Percentiles rank a stretch among this genome's conserved stretches.
phyloP scores from a whole-genome alignment of 768 basidiomycete genomes.

The Lentinus tigrinus region DNA sequence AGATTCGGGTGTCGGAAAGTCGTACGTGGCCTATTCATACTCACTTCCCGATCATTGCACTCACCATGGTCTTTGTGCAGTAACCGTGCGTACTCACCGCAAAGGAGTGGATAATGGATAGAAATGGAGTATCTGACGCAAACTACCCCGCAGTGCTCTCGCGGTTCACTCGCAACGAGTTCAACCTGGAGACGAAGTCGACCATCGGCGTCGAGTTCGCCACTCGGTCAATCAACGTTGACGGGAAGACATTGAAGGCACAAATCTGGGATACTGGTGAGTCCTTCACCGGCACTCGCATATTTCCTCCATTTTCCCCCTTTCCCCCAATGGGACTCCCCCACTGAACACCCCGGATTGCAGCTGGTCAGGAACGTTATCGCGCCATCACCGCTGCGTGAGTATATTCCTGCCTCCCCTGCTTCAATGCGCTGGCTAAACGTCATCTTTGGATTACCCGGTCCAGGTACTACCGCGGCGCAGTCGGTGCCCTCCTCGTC shows the following conservation, averaged over 20 bases:
- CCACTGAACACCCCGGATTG: background rate
- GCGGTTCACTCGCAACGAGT: constrained; percentile 99
- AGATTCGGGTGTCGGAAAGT: constrained; percentile 99
- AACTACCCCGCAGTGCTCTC: constrained; percentile 74
- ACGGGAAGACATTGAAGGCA: constrained; percentile 95
- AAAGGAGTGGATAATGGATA: background rate
- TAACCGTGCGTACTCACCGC: constrained; percentile 51
- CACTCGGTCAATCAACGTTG: constrained; percentile 92
- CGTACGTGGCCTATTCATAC: constrained; percentile 59
- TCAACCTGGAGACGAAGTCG: constrained; percentile 98
- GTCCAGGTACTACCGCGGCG: constrained; percentile 92
- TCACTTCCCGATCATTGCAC: background rate
- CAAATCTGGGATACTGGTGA: constrained; percentile 99
- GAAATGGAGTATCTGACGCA: background rate
- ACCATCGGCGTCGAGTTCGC: constrained; percentile 99
- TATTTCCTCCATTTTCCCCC: background rate
- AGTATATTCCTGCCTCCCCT: constrained; percentile 29
- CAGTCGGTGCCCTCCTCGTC: constrained; percentile 88
- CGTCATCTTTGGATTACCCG: background rate
- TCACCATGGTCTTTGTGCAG: constrained; percentile 32
- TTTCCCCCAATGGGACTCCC: background rate
- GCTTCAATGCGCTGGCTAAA: background rate
- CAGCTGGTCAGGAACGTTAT: constrained; percentile 96
- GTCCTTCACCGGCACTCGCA: constrained; percentile 26
- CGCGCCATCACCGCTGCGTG: constrained; percentile 96